phyloP scores from a whole-genome alignment of 169 alveolate species.

The Plasmodium malariae region DNA sequence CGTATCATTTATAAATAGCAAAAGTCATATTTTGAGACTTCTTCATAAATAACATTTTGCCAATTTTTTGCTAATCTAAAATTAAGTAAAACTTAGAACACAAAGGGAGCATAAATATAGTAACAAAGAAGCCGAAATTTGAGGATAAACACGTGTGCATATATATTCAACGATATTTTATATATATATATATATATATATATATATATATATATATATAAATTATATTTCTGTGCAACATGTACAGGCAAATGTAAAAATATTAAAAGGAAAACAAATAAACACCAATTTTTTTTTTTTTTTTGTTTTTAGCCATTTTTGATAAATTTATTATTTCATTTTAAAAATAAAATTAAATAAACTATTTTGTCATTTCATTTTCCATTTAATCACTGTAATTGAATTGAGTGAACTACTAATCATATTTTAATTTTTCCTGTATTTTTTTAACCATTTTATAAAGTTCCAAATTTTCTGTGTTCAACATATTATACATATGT shows the following conservation, averaged over 20 bases:
- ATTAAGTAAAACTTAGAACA: too few relatives aligned
- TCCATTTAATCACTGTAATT: neutral
- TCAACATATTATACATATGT: constrained; percentile 3
- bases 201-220: constrained; percentile 9
- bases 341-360: neutral
- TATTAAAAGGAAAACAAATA: neutral
- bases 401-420: neutral
- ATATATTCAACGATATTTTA: neutral
- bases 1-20: too few relatives aligned
- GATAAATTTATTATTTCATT: neutral
- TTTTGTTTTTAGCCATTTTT: neutral
- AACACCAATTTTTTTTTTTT: neutral
- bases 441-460: neutral
- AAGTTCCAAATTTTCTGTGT: neutral
- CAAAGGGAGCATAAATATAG: too few relatives aligned
- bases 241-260: too few relatives aligned
- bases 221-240: neutral
- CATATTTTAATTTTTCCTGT: constrained; percentile 7
- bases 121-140: too few relatives aligned
- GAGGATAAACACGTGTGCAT: too few relatives aligned
- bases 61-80: too few relatives aligned
- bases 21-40: too few relatives aligned
- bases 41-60: too few relatives aligned
- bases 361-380: neutral
- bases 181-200: constrained; percentile 9